phyloP scores from a whole-genome alignment of 1,284 basidiomycete genomes.

The Naganishia cerealis region DNA sequence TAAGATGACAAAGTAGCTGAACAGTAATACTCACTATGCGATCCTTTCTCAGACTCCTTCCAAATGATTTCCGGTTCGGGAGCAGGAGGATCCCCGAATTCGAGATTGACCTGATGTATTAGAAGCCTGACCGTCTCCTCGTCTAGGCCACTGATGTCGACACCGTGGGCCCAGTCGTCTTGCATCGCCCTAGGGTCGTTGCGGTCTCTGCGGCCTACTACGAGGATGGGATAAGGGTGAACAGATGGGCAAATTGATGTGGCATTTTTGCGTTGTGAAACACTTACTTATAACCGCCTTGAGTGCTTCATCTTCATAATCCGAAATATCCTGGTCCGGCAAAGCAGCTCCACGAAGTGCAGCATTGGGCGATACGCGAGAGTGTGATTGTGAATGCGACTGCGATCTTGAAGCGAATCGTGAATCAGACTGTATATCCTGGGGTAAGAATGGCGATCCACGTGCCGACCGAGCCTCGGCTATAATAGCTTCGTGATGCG shows the following conservation, averaged over 20 bases:
- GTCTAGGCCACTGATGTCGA: slow-evolving; percentile 31
- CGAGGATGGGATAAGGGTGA: background rate
- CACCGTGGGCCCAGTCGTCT: slow-evolving; percentile 25
- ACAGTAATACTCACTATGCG: background rate
- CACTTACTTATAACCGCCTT: slow-evolving; percentile 14
- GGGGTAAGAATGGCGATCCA: background rate
- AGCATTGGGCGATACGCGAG: background rate
- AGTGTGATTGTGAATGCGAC: slow-evolving; percentile 15
- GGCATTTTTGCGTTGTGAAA: no score
- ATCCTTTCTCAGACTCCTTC: slow-evolving; percentile 22
- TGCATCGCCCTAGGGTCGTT: slow-evolving; percentile 24
- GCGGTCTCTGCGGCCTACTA: slow-evolving; percentile 14
- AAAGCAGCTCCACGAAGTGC: background rate
- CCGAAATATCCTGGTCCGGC: slow-evolving; percentile 2
- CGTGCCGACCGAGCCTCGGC: background rate
- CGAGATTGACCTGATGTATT: slow-evolving; percentile 29
- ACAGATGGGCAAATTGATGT: no score
- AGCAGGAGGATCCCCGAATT: slow-evolving; percentile 27
- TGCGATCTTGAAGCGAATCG: slow-evolving; percentile 8
- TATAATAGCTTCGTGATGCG: slow-evolving; percentile 1
- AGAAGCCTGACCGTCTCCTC: slow-evolving; percentile 26
- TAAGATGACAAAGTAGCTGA: background rate
- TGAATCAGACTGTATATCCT: slow-evolving; percentile 4
- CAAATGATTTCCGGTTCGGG: slow-evolving; percentile 28
- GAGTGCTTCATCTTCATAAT: slow-evolving; percentile 21